Conservation (phyloP, 768 basidiomycete species). For the Pleurotus giganteus region DNA sequence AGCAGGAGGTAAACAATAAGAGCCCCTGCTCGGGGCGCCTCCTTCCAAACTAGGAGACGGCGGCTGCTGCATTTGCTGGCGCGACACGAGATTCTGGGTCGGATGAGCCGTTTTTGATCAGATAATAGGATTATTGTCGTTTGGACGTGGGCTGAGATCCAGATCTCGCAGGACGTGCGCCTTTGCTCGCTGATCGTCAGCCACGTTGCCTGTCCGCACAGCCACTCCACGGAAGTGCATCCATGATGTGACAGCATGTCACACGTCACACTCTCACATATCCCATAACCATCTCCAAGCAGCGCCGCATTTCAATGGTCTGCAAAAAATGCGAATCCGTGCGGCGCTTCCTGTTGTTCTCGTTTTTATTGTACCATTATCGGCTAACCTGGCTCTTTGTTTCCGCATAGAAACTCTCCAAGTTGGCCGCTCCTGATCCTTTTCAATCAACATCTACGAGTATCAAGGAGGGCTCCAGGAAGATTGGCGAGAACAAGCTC, state of each 20-base stretch:
- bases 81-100: slow-evolving; percentile 9
- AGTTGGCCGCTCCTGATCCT: slow-evolving; percentile 87
- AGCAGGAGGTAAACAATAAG: slow-evolving; percentile 49
- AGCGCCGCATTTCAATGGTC: slow-evolving; percentile 53
- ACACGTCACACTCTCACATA: slow-evolving; percentile 1
- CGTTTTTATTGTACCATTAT: slow-evolving; percentile 15
- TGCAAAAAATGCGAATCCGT: slow-evolving; percentile 86
- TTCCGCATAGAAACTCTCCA: slow-evolving; percentile 77
- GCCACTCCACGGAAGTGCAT: neutral
- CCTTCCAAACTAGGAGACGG: slow-evolving; percentile 33
- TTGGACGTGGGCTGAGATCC: neutral
- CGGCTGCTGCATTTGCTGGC: slow-evolving; percentile 19
- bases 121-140: slow-evolving; percentile 7
- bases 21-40: slow-evolving; percentile 40
- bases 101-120: slow-evolving; percentile 5
- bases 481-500: slow-evolving; percentile 84
- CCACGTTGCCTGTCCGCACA: neutral
- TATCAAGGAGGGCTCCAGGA: slow-evolving; percentile 79
- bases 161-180: neutral
- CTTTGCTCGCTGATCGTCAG: neutral
- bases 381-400: slow-evolving; percentile 2
- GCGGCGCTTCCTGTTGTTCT: slow-evolving; percentile 23
- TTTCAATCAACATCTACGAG: slow-evolving; percentile 70
- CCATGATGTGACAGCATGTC: neutral
- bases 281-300: neutral